Base-by-base conservation (phyloP, 2,329 filamentous ascomycete genomes). In the Ophiocordyceps polyrhachis-furcata region DNA sequence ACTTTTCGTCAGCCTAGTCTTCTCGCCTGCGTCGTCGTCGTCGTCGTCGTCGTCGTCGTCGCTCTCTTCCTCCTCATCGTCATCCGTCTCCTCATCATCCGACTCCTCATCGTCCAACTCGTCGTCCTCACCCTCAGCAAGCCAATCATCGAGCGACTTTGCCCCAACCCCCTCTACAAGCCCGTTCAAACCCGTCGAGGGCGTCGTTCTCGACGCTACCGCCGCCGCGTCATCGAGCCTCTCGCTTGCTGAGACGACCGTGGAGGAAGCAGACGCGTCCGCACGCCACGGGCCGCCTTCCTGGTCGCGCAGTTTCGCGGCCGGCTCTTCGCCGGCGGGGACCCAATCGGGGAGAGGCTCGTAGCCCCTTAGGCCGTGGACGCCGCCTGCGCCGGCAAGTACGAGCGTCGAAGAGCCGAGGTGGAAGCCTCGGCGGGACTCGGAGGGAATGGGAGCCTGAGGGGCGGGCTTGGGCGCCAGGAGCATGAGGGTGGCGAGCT, bases 401-500 rank as follows among this genome's bases (percentile, higher is more conserved):
- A 95, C 82, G 1, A 96, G 72, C 15, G 86, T 89, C 1, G 89
- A 77, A 3, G 85, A 91, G 12, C 91, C 91, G 0, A 98, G 70
- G 1, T 81, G 69, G 47, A 89, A 81, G 0, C 77, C 80, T 50
- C 80, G 84, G 31, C 88, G 75, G 3, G 75, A 79, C 57, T 94
- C 88, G 0, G 85, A 93, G 1, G 91, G 91, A 47, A 84, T 93
- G 0, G 87, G 87, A 0, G 83, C 82, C 48, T 93, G 85, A 0
- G 91, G 91, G 0, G 91, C 86, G 0, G 91, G 89, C 58, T 98
- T 98, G 0, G 91, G 88, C 0, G 91, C 91, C 2, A 96, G 73
- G 1, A 98, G 77, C 59, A 96, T 82, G 14, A 98, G 70, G 1
- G 83, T 87, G 3, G 91, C 91, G 15, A 98, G 74, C 59, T 96